Evolutionary conservation across 345 rosid genomes (phyloP), one percentile per base, ranked within the genome.

Genomic region (Aegle marmelos): DNA sequence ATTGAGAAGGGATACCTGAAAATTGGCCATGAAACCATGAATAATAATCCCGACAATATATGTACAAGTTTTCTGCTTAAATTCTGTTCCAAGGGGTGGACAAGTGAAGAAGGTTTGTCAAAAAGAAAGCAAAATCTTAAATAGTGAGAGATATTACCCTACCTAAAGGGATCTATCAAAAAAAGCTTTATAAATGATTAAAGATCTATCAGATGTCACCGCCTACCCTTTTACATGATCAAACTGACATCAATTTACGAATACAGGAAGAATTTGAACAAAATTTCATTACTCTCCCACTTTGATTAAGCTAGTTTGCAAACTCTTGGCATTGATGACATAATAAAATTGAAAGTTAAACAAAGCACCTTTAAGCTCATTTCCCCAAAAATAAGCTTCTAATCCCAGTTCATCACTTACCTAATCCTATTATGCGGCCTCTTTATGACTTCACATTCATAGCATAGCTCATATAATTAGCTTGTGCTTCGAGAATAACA

Each of bases 31-130:
- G 94, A 83, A 53, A 85, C 54, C 36, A 86, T 89, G 63, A 91
- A 95, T 69, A 93, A 88, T 67, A 92, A 81, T 39, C 99, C 99
- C 5, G 99, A 93, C 31, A 89, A 76, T 70, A 93, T 84, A 78
- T 95, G 99, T 7, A 93, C 98, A 28, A 92, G 87, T 86, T 95
- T 95, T 72, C 99, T 91, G 82, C 99, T 93, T 76, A 93, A 82
- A 25, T 60, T 90, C 97, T 91, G 94, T 67, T 77, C 68, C 79
- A 75, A 74, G 24, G 27, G 67, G 60, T 50, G 10, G 39, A 76
- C 60, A 80, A 16, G 62, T 24, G 22, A 63, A 64, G 53, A 75
- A n/a, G 2, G n/a, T 59, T 62, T 37, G 30, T 39, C 62, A 67
- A 76, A 3, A 33, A 53, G 13, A 45, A 70, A 41, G 2, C 5